Evolutionary conservation across 75 land plant species (phyloP).

Genomic region (Ceratopteris richardii): DNA sequence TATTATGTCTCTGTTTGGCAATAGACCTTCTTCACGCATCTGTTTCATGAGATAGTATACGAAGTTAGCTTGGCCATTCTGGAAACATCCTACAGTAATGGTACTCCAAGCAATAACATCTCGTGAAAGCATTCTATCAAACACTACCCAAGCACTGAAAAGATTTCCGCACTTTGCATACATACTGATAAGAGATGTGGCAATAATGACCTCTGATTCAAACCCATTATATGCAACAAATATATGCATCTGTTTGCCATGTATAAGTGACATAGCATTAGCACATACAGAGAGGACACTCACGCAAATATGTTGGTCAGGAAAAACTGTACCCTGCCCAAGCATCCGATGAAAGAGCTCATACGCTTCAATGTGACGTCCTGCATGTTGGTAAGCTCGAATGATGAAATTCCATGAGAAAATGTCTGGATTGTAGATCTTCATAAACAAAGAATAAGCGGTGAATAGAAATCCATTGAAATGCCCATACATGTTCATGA

Average conservation of each 20-base stretch:
- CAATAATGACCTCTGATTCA: constrained; percentile 15
- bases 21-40: constrained; percentile 16
- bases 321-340: not conserved
- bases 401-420: no score
- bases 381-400: no score
- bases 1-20: constrained; percentile 16
- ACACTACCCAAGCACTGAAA: constrained; percentile 16
- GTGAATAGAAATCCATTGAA: no score
- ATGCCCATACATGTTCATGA: no score
- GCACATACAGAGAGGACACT: constrained; percentile 8
- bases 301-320: constrained; percentile 5
- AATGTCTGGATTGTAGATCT: no score
- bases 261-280: not conserved
- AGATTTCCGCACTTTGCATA: constrained; percentile 34
- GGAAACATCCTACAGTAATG: constrained; percentile 24
- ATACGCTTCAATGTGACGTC: constrained; percentile 4
- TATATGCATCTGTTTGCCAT: constrained; percentile 11
- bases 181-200: constrained; percentile 23
- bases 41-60: constrained; percentile 14
- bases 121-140: constrained; percentile 17
- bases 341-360: constrained; percentile 11
- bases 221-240: constrained; percentile 1
- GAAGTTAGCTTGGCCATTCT: constrained; percentile 16
- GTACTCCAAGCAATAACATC: constrained; percentile 39
- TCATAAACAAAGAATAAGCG: no score